Base-by-base conservation (phyloP, 148 eudicot genomes). In the Limonium bicolor region DNA sequence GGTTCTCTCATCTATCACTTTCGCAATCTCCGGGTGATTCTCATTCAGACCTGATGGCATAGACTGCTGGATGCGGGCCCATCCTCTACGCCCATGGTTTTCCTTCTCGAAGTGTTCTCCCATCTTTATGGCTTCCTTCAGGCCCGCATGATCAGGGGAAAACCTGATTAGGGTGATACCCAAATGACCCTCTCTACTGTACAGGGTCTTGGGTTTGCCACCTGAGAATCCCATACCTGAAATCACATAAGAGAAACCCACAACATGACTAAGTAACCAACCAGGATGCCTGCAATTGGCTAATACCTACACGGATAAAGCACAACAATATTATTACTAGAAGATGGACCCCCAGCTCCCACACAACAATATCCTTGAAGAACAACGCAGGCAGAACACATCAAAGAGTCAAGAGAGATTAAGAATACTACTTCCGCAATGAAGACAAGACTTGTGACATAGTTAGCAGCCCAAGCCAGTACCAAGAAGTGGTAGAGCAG, bases 151-250 rank as follows among this genome's bases (percentile, higher is more conserved):
- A 38, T 90, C 93, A 46, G 69, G 64, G 5, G 74, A 28, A 71
- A 80, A 90, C 67, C 76, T 85, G 27, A 90, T 64, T 50, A 72
- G 51, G 26, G 72, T 72, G 42, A 78, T 49, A 42, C 95, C 95
- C 30, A 63, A 52, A 73, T 84, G 97, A 22, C 97, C 97, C 2
- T 80, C 93, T 66, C 68, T 77, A 32, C 68, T 56, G 51, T 70
- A 90, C 56, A 90, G 45, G 28, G 93, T 52, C 76, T 71, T 85
- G 7, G 95, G 60, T 67, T 90, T 90, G 61, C 87, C 95, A 59
- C 71, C 72, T 20, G 58, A 33, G 36, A 80, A 74, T 42, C 97
- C 97, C 33, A 90, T 63, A 61, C 69, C 96, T 88, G 71, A 48
- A 59, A 54, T n/a, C 44, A 36, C 24, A 42, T 20, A 32, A 12